A percentile compares a stretch with the other conserved stretches of the same genome.
phyloP scores from a whole-genome alignment of 2,329 filamentous ascomycete species.

The Passalora sequoiae region DNA sequence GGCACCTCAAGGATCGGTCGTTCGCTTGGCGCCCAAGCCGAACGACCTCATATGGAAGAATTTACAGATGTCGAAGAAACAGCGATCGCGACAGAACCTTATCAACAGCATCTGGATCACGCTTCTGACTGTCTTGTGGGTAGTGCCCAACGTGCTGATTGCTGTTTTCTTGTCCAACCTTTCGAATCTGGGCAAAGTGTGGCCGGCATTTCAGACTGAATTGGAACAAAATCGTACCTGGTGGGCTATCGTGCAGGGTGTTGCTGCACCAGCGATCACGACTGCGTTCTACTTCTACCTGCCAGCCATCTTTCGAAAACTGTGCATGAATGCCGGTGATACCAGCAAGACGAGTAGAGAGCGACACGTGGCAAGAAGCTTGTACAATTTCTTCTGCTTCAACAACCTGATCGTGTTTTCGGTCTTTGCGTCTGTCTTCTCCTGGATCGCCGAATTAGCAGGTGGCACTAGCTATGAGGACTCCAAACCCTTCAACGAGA shows the following conservation, averaged over 20 bases:
- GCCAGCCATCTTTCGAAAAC: conserved; percentile 82
- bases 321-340: conserved; percentile 79
- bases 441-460: conserved; percentile 58
- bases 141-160: conserved; percentile 88
- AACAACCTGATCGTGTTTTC: conserved; percentile 96
- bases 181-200: conserved; percentile 71
- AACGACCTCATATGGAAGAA: conserved; percentile 97
- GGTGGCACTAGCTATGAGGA: conserved; percentile 55
- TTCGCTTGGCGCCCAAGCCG: conserved; percentile 75
- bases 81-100: conserved; percentile 66
- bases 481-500: conserved; percentile 55
- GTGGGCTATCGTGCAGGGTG: conserved; percentile 90
- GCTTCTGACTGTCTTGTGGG: conserved; percentile 76
- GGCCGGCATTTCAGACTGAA: conserved; percentile 65
- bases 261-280: conserved; percentile 78
- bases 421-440: conserved; percentile 77
- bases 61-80: conserved; percentile 63
- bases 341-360: conserved; percentile 89
- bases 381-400: conserved; percentile 95
- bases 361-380: conserved; percentile 79
- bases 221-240: conserved; percentile 58
- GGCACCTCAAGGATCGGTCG: conserved; percentile 69
- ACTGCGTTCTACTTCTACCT: conserved; percentile 83
- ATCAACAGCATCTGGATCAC: conserved; percentile 81
- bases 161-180: conserved; percentile 89